phyloP scores from a whole-genome alignment of 352 stramenopile genomes.

The Globisporangium paddicum region DNA sequence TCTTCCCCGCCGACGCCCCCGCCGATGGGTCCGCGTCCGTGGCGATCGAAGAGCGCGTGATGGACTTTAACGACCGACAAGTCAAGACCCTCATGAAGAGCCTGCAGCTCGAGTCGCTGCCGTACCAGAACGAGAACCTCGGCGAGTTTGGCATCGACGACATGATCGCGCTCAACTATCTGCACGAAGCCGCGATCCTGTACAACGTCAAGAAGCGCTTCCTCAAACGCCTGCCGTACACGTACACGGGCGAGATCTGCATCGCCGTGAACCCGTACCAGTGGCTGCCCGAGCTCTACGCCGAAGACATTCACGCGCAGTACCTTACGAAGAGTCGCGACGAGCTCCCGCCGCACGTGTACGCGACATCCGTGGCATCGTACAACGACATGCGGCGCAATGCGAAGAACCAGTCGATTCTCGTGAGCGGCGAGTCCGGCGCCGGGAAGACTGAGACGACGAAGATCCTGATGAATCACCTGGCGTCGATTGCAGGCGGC shows the following conservation, averaged over 20 bases:
- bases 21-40: constrained; percentile 16
- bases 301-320: constrained; percentile 46
- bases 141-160: constrained; percentile 60
- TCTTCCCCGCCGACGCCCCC: constrained; percentile 26
- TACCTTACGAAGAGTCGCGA: constrained; percentile 54
- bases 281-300: constrained; percentile 83
- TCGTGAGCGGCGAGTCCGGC: constrained; percentile 86
- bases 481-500: constrained; percentile 58
- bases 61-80: constrained; percentile 74
- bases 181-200: constrained; percentile 89
- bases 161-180: constrained; percentile 82
- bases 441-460: constrained; percentile 93
- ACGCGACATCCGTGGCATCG: constrained; percentile 59
- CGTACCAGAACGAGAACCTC: constrained; percentile 75
- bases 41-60: constrained; percentile 44
- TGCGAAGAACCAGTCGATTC: constrained; percentile 74
- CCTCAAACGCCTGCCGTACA: constrained; percentile 87
- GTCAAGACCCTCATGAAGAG: constrained; percentile 55
- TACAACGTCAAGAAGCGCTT: constrained; percentile 86
- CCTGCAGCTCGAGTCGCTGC: constrained; percentile 65
- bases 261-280: constrained; percentile 97
- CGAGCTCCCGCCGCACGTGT: constrained; percentile 66
- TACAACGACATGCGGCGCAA: constrained; percentile 59
- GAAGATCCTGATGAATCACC: constrained; percentile 89
- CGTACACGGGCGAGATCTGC: constrained; percentile 94